Percentiles rank a stretch among this genome's conserved stretches.
These are phyloP conservation scores for Panaeolus cyanescens DNA, from an alignment of 768 basidiomycete species.

Conservation along the genomic window DNA sequence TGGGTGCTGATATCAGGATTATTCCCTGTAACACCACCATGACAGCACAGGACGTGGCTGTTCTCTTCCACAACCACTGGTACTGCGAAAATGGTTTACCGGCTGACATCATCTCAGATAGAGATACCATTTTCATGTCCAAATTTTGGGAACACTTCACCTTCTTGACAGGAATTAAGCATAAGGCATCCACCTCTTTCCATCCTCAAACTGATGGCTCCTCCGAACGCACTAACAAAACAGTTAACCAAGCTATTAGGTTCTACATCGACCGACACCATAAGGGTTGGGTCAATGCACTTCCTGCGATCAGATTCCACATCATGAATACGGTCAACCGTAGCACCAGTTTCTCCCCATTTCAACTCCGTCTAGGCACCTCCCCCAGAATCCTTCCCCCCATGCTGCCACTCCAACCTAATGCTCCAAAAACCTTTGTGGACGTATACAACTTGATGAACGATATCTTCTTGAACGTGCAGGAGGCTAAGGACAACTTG, in stretches of 20 bases:
- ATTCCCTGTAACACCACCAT: conserved; percentile 7
- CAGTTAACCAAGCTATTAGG: conserved; percentile 20
- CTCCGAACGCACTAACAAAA: conserved; percentile 29
- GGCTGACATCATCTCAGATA: conserved; percentile 29
- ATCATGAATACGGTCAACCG: conserved; percentile 35
- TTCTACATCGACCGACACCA: conserved; percentile 25
- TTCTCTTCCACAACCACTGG: conserved; percentile 31
- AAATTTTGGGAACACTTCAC: conserved; percentile 33
- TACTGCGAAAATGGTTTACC: conserved; percentile 38
- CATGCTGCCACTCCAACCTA: conserved; percentile 12
- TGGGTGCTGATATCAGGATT: conserved; percentile 23
- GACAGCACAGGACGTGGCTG: conserved; percentile 20
- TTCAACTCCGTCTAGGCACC: conserved; percentile 25
- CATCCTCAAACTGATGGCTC: conserved; percentile 42
- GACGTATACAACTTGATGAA: background rate
- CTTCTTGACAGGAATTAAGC: conserved; percentile 25
- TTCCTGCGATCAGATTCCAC: conserved; percentile 27
- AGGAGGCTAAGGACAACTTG: conserved; percentile 35
- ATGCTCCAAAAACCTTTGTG: conserved; percentile 4
- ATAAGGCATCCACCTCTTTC: conserved; percentile 34
- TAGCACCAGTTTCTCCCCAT: conserved; percentile 31
- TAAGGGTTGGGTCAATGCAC: conserved; percentile 25
- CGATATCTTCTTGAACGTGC: conserved; percentile 2
- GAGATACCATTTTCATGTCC: conserved; percentile 25
- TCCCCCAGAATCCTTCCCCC: conserved; percentile 29